Base-by-base conservation (phyloP, 495 filamentous ascomycete genomes). In the Penicilliopsis zonata region DNA sequence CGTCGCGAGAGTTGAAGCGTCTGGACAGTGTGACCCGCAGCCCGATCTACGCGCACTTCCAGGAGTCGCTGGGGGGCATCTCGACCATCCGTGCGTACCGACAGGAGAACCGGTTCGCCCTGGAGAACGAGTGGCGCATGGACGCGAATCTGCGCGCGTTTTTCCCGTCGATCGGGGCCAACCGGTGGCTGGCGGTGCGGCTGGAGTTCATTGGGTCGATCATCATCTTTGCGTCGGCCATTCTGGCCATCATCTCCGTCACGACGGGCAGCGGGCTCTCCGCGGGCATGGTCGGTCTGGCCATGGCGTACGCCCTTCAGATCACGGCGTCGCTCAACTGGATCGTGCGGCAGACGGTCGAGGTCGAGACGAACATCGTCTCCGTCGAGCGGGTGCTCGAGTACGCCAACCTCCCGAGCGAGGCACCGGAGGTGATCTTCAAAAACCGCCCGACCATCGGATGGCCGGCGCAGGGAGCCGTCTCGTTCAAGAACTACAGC, bases 361-460 rank as follows among this genome's bases (percentile, higher is more conserved):
- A 99, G 58, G 92, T 96, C 18, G 92, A 99, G 66, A 96, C 90
- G 22, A 99, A 99, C 58, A 96, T 96, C 40, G 88, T 99, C 35
- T 94, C 92, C 8, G 92, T 99, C 33, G 92, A 99, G 70, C 80
- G 92, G 38, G 85, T 96, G 25, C 77, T 96, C 36, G 92, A 99
- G 59, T 99, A 99, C 55, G 83, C 90, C 35, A 72, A 72, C 40
- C 72, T 96, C 40, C 90, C 90, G 18, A 90, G 83, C 55, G 92
- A 99, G 61, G 90, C 92, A 29, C 85, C 86, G 14, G 92, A 99
- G 44, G 80, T 95, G 37, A 82, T 99, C 37, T 81, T 81, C 39
- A 79, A 85, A 52, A 74, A 81, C 43, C 71, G 87, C 31, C 88
- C 92, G 35, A 74, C 83, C 14, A 80, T 82, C 41, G 80, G 83